These are phyloP conservation scores for Fragilaria radians DNA, from an alignment of 108 stramenopile genomes.

Conservation along the genomic window DNA sequence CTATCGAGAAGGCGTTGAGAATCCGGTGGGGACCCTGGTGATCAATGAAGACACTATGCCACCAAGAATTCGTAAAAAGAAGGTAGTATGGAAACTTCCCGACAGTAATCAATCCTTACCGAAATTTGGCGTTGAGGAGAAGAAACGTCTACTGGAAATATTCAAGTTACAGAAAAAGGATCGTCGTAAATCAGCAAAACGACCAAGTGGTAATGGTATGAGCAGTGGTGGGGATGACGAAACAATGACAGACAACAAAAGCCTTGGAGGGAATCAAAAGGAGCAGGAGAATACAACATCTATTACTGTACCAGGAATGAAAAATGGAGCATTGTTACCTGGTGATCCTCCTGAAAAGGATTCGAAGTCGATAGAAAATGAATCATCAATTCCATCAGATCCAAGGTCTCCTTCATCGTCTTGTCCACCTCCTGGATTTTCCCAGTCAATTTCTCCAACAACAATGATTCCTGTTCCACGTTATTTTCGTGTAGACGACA, in stretches of 20 bases:
- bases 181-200: conserved; percentile 38
- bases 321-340: conserved; percentile 4
- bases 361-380: conserved; percentile 5
- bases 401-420: neutral
- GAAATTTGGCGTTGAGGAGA: conserved; percentile 66
- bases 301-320: neutral
- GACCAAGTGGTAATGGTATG: conserved; percentile 1
- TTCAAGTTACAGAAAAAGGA: conserved; percentile 73
- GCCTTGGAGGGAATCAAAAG: neutral
- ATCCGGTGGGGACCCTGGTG: conserved; percentile 46
- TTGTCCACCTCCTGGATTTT: conserved; percentile 13
- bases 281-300: conserved; percentile 1
- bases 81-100: conserved; percentile 68
- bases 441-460: neutral
- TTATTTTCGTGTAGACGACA: neutral
- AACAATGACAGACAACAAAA: neutral
- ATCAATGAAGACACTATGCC: conserved; percentile 48
- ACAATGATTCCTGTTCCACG: neutral
- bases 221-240: neutral
- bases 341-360: neutral
- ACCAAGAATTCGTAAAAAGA: conserved; percentile 60
- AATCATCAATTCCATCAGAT: conserved; percentile 28
- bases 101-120: conserved; percentile 28
- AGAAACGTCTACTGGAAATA: conserved; percentile 61
- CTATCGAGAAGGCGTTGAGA: conserved; percentile 53